phyloP scores from a whole-genome alignment of 2,329 filamentous ascomycete genomes.

The Neofusicoccum parvum region DNA sequence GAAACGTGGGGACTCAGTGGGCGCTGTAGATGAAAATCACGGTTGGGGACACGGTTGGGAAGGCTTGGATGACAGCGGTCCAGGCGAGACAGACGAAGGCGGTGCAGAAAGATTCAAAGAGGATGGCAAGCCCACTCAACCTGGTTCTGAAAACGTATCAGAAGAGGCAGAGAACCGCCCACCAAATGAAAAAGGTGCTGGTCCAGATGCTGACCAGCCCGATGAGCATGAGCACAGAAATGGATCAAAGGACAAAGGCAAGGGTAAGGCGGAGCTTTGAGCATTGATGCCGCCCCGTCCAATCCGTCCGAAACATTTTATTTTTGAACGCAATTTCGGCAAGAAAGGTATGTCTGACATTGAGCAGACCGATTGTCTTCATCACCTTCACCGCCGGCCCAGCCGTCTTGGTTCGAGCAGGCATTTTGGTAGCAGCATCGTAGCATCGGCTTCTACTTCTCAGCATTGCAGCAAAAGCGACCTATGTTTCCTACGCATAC shows the following conservation, averaged over 20 bases:
- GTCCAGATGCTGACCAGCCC: background rate
- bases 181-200: background rate
- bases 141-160: background rate
- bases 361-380: background rate
- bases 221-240: background rate
- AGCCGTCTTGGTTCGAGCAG: constrained; percentile 4
- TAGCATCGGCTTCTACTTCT: background rate
- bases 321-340: background rate
- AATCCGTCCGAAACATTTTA: background rate
- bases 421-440: constrained; percentile 7
- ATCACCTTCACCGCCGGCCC: background rate
- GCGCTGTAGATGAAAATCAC: constrained; percentile 2
- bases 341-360: constrained; percentile 1
- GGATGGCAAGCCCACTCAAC: background rate
- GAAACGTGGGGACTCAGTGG: background rate
- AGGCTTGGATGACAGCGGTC: background rate
- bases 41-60: constrained; percentile 16
- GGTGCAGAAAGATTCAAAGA: constrained; percentile 9
- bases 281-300: background rate
- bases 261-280: constrained; percentile 21
- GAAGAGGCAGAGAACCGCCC: background rate
- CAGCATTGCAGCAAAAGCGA: background rate
- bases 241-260: constrained; percentile 10
- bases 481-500: background rate
- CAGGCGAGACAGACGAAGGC: background rate